phyloP scores from a whole-genome alignment of 768 basidiomycete genomes.

The Phaeolepiota aurea region DNA sequence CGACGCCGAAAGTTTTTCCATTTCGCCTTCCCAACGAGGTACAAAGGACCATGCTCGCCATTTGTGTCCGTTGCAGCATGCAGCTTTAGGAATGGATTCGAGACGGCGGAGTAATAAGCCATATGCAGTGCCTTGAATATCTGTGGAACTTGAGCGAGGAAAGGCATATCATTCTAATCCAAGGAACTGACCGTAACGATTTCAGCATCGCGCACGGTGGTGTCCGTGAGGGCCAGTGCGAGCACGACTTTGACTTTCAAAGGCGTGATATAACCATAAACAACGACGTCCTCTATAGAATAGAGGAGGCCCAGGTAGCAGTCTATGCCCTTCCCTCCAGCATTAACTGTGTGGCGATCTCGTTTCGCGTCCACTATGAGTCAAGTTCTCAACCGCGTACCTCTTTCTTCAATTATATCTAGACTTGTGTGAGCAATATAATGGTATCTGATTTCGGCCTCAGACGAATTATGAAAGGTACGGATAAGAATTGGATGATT shows the following conservation, averaged over 20 bases:
- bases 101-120: conserved; percentile 75
- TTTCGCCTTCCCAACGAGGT: conserved; percentile 52
- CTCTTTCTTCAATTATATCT: conserved; percentile 88
- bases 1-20: conserved; percentile 64
- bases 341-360: conserved; percentile 28
- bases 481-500: conserved; percentile 78
- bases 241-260: conserved; percentile 83
- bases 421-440: conserved; percentile 87
- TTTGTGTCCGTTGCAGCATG: conserved; percentile 36
- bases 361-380: too few species aligned
- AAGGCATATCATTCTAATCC: conserved; percentile 16
- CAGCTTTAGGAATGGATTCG: conserved; percentile 82
- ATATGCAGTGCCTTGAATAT: conserved; percentile 86
- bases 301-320: conserved; percentile 83
- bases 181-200: conserved; percentile 66
- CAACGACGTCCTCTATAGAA: conserved; percentile 88
- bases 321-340: conserved; percentile 56
- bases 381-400: too few species aligned
- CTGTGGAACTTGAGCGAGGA: conserved; percentile 25
- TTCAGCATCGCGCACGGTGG: conserved; percentile 74
- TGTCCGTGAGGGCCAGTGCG: conserved; percentile 71
- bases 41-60: conserved; percentile 45
- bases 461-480: conserved; percentile 52
- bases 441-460: conserved; percentile 68
- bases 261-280: conserved; percentile 88